These are phyloP conservation scores for Colletotrichum graminicola DNA, from an alignment of 2,329 filamentous ascomycete species.

Conservation along the genomic window DNA sequence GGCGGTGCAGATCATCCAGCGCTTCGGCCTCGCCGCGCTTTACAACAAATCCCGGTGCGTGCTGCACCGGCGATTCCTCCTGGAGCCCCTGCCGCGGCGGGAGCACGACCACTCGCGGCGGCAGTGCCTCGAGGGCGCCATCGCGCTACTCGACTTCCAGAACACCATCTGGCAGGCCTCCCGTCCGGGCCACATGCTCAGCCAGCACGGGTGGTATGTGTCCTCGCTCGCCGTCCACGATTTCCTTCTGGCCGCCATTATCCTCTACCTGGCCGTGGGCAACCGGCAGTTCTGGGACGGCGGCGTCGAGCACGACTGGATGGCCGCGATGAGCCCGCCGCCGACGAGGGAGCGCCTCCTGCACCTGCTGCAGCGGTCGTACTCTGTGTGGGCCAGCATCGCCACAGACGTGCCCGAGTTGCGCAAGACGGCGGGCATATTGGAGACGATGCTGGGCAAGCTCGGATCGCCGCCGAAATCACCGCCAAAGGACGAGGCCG, in stretches of 20 bases:
- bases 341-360: conserved; percentile 56
- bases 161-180: conserved; percentile 60
- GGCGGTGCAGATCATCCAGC: conserved; percentile 62
- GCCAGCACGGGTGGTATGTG: conserved; percentile 67
- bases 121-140: conserved; percentile 63
- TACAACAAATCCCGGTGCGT: conserved; percentile 69
- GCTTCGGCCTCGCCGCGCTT: conserved; percentile 64
- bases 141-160: conserved; percentile 63
- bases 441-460: conserved; percentile 60
- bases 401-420: conserved; percentile 54
- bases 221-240: conserved; percentile 70
- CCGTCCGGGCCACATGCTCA: conserved; percentile 66
- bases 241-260: conserved; percentile 71
- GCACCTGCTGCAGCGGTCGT: conserved; percentile 56
- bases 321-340: conserved; percentile 48
- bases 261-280: conserved; percentile 66
- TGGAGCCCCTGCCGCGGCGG: conserved; percentile 54
- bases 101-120: conserved; percentile 67
- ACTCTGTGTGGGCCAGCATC: conserved; percentile 59
- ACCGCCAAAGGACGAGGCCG: conserved; percentile 20
- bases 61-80: conserved; percentile 66
- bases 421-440: conserved; percentile 59
- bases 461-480: conserved; percentile 51
- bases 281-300: conserved; percentile 56
- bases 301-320: conserved; percentile 52